Conservation (phyloP, 1,139 yeast species). For the Wickerhamomyces sp. region DNA sequence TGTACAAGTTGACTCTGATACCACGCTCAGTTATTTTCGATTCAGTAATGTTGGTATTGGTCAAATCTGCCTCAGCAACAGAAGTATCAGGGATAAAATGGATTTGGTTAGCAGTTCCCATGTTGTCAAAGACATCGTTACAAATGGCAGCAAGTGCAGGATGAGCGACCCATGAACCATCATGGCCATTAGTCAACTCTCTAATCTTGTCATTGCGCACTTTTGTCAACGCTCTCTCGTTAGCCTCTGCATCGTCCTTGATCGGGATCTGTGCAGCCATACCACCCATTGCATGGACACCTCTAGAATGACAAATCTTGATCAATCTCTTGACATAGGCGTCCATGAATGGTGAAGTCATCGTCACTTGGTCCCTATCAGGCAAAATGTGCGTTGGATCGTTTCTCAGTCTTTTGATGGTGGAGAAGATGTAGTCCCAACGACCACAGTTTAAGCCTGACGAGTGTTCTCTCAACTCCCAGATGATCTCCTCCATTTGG, state of each 20-base stretch:
- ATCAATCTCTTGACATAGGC: slow-evolving; percentile 64
- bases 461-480: slow-evolving; percentile 67
- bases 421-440: slow-evolving; percentile 78
- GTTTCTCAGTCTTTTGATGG: slow-evolving; percentile 61
- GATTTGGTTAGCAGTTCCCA: slow-evolving; percentile 82
- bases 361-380: slow-evolving; percentile 68
- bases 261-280: slow-evolving; percentile 85
- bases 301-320: slow-evolving; percentile 63
- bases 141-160: slow-evolving; percentile 80
- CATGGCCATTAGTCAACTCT: slow-evolving; percentile 74
- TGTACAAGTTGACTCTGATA: slow-evolving; percentile 63
- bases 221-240: slow-evolving; percentile 57
- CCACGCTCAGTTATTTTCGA: slow-evolving; percentile 63
- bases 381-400: slow-evolving; percentile 57
- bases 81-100: slow-evolving; percentile 39
- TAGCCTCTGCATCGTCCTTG: slow-evolving; percentile 56
- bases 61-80: slow-evolving; percentile 53
- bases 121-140: slow-evolving; percentile 63
- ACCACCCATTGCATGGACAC: slow-evolving; percentile 79
- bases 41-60: slow-evolving; percentile 57
- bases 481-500: slow-evolving; percentile 80
- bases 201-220: slow-evolving; percentile 67
- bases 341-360: slow-evolving; percentile 74
- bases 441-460: slow-evolving; percentile 79
- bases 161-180: slow-evolving; percentile 87